Percentiles rank a stretch among this genome's conserved stretches.
phyloP scores from a whole-genome alignment of 2,329 filamentous ascomycete species.

The Pleomassaria siparia region DNA sequence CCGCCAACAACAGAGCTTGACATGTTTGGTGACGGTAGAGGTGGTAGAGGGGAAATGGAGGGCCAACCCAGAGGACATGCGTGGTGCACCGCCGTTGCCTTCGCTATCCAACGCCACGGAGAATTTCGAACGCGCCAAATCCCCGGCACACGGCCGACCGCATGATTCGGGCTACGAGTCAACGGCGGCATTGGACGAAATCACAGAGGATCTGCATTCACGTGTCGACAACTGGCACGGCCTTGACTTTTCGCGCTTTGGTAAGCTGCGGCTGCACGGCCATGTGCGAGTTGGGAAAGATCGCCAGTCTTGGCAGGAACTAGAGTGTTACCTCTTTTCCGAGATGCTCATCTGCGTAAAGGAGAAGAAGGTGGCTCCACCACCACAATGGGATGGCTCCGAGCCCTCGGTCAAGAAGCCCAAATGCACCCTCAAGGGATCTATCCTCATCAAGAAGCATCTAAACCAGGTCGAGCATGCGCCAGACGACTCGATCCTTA shows the following conservation, averaged over 20 bases:
- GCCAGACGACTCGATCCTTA: constrained; percentile 78
- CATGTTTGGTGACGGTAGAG: constrained; percentile 91
- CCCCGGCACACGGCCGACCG: constrained; percentile 56
- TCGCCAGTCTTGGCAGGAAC: constrained; percentile 92
- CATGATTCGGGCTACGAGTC: constrained; percentile 67
- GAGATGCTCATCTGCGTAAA: constrained; percentile 99
- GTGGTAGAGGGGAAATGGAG: constrained; percentile 91
- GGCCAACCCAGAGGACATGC: constrained; percentile 78
- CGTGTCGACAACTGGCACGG: constrained; percentile 99
- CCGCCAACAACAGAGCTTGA: constrained; percentile 90
- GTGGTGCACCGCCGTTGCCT: constrained; percentile 53
- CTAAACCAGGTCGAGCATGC: constrained; percentile 81
- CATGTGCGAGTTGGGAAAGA: constrained; percentile 94
- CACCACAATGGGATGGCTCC: constrained; percentile 66
- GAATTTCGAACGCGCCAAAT: constrained; percentile 55
- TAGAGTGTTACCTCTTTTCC: constrained; percentile 94
- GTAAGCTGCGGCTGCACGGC: constrained; percentile 85
- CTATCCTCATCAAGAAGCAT: constrained; percentile 97
- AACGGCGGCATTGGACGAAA: constrained; percentile 74
- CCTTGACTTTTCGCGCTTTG: constrained; percentile 89
- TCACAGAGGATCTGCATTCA: constrained; percentile 78
- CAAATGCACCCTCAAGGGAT: constrained; percentile 90
- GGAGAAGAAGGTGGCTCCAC: constrained; percentile 74
- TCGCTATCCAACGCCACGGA: constrained; percentile 51
- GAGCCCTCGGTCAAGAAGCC: constrained; percentile 61